phyloP scores from a whole-genome alignment of 129 eudicot genomes.

The Helianthus annuus region DNA sequence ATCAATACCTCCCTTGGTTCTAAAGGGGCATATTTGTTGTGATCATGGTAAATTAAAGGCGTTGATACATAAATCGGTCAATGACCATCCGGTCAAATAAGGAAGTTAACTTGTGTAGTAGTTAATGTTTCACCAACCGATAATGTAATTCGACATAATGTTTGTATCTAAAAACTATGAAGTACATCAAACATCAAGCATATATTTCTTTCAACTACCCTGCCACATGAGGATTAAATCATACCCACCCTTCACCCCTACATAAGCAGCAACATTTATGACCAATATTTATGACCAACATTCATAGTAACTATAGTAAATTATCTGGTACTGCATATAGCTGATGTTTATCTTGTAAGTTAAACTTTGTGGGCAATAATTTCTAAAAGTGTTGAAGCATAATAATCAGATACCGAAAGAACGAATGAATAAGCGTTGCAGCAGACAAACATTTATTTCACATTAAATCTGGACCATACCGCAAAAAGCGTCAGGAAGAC shows the following conservation, averaged over 20 bases:
- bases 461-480: conserved; percentile 47
- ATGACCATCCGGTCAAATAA: neutral
- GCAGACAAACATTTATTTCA: conserved; percentile 13
- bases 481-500: conserved; percentile 84
- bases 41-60: neutral
- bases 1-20: neutral
- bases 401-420: neutral
- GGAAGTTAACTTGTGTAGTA: neutral
- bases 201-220: conserved; percentile 27
- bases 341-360: neutral
- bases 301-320: conserved; percentile 1
- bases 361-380: neutral
- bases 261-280: conserved; percentile 17
- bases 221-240: conserved; percentile 4
- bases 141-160: neutral
- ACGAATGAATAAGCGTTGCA: neutral
- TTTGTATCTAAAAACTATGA: neutral
- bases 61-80: neutral
- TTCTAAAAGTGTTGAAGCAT: neutral
- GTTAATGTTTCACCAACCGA: conserved; percentile 18
- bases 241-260: conserved; percentile 11
- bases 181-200: conserved; percentile 1
- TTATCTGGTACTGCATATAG: conserved; percentile 1
- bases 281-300: conserved; percentile 18
- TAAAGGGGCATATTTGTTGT: conserved; percentile 3